A percentile compares a stretch with the other conserved stretches of the same genome.
Conservation (phyloP, 306 rosid species). For the Senna siamea region DNA sequence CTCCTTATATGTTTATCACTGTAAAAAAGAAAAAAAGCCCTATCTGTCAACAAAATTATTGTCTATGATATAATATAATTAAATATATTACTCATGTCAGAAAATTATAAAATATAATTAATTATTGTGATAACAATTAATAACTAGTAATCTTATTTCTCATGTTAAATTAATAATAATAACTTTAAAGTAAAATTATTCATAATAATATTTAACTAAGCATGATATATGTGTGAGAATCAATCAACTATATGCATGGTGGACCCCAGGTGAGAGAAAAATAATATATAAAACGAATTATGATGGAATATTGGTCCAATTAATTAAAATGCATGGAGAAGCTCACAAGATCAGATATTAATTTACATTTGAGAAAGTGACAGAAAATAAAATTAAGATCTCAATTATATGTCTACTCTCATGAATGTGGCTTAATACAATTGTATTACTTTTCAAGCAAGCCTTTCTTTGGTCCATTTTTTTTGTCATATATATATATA, state of each 20-base stretch:
- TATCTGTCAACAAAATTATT: no score
- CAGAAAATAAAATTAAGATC: not conserved
- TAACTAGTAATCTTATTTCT: no score
- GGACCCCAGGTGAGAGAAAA: slow-evolving; percentile 3
- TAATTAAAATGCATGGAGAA: not conserved
- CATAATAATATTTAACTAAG: not conserved
- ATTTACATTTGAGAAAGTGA: slow-evolving; percentile 9
- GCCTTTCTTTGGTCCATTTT: no score
- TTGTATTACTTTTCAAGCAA: not conserved
- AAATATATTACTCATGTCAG: not conserved
- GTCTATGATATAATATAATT: no score
- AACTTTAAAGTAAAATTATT: no score
- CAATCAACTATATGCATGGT: not conserved
- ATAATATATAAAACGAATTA: no score
- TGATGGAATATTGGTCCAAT: not conserved
- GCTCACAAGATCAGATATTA: not conserved
- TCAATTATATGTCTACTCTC: not conserved
- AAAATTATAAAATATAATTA: not conserved
- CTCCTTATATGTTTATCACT: no score
- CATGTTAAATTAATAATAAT: no score
- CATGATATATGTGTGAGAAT: not conserved
- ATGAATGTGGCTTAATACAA: not conserved
- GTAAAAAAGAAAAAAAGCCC: no score
- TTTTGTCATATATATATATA: no score
- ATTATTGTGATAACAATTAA: no score